Percentiles rank a stretch among this genome's conserved stretches.
These are phyloP conservation scores for Monoraphidium neglectum DNA, from an alignment of 139 green algal species.

Conservation along the genomic window DNA sequence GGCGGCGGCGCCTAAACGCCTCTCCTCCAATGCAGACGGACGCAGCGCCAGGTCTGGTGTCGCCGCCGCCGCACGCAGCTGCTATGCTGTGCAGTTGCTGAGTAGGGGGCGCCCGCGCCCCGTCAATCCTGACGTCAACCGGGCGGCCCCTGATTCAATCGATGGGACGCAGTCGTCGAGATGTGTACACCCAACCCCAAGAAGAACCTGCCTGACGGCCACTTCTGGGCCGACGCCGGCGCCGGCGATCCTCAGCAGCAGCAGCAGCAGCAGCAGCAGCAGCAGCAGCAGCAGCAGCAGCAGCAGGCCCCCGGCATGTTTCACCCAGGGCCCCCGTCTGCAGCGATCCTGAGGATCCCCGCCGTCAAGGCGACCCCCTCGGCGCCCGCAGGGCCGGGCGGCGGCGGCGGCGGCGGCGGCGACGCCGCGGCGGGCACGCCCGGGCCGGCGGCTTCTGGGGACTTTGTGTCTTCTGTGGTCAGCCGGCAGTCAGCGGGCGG, in stretches of 20 bases:
- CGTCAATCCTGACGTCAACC: background rate
- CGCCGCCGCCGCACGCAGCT: background rate
- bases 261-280: constrained; percentile 16
- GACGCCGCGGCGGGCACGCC: no score
- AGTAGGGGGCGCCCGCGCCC: background rate
- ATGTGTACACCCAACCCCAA: constrained; percentile 40
- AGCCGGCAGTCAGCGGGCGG: no score
- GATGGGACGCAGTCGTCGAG: constrained; percentile 13
- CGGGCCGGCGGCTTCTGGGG: no score
- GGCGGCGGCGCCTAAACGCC: background rate
- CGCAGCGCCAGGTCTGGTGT: background rate
- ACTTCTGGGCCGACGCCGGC: constrained; percentile 12
- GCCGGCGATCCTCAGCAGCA: no score
- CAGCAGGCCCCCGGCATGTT: no score
- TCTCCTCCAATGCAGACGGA: background rate
- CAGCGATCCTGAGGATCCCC: no score
- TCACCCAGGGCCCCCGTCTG: no score
- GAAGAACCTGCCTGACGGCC: constrained; percentile 60
- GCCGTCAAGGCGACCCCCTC: no score
- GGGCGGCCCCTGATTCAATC: background rate
- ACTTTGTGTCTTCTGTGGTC: no score
- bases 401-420: background rate
- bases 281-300: background rate
- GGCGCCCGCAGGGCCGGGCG: background rate
- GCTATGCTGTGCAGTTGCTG: background rate